Base-by-base conservation (phyloP, 768 basidiomycete genomes). In the Psilocybe sp. region DNA sequence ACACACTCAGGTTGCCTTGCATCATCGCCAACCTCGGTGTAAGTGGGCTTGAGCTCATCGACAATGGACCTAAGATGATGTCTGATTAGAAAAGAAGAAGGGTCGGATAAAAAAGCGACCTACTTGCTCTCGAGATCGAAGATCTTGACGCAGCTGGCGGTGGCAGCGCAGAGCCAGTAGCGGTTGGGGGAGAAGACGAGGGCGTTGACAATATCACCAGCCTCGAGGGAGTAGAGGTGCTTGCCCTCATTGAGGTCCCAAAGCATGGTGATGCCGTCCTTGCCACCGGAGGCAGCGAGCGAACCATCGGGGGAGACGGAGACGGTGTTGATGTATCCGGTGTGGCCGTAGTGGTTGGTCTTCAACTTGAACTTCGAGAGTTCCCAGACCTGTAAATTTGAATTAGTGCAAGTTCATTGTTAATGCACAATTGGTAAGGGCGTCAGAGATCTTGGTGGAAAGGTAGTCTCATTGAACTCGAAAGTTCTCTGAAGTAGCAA, bases 171-270 rank as follows among this genome's bases (percentile, higher is more conserved):
- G 57, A 99, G 78, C 97, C 97, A 99, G 89, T 99, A 99, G 51
- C 96, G 88, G 82, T 99, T 99, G 53, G 97, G 97, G 13, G 92
- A 95, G 83, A 99, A 99, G 69, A 98, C 97, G 59, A 99, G 89
- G 53, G 97, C 94, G 69, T 99, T 98, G 82, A 99, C 95, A 60
- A 94, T 78, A 69, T 99, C 92, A 53, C 95, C 95, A 42, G 97
- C 97, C 72, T 99, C 97, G 52, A 99, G 88, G 47, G 94, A 98
- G 82, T 99, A 99, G 64, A 99, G 86, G 81, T 98, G 97, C 79
- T 98, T 98, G 80, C 94, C 95, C 80, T 98, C 97, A 76, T 98
- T 98, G 64, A 99, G 78, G 70, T 99, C 97, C 97, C 97, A 99
- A 56, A 98, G 88, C 95, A 98, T 98, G 69, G 95, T 97, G 73